A percentile compares a stretch with the other conserved stretches of the same genome.
Conservation (phyloP, 2,329 filamentous ascomycete species). For the Neonectria magnoliae region DNA sequence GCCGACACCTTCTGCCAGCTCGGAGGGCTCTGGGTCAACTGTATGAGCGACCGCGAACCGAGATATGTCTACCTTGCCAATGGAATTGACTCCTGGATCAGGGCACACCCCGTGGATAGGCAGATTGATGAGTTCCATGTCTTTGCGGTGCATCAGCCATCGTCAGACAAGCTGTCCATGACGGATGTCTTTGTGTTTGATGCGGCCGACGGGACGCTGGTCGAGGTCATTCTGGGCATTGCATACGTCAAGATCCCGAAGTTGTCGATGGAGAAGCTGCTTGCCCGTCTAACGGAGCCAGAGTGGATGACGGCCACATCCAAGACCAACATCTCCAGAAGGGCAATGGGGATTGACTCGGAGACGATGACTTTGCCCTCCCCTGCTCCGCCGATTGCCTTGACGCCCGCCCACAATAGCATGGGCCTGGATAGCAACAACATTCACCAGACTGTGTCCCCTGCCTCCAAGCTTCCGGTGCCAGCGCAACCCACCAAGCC, state of each 20-base stretch:
- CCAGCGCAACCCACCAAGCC: background rate
- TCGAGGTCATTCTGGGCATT: conserved; percentile 15
- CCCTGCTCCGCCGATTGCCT: background rate
- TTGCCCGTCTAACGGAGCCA: background rate
- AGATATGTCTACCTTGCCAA: conserved; percentile 7
- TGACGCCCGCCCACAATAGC: background rate
- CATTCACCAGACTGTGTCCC: background rate
- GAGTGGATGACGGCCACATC: background rate
- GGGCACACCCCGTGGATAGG: conserved; percentile 1
- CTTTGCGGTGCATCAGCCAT: background rate
- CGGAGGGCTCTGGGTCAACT: conserved; percentile 7
- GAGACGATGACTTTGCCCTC: background rate
- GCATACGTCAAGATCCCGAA: background rate
- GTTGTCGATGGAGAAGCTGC: background rate
- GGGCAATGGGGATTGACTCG: background rate
- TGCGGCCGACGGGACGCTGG: background rate
- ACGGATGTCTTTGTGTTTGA: conserved; percentile 16
- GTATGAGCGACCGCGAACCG: background rate
- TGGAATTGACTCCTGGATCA: conserved; percentile 1
- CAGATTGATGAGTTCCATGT: conserved; percentile 3
- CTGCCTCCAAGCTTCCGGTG: background rate
- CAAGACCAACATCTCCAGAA: background rate
- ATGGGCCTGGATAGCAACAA: background rate
- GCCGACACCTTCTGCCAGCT: conserved; percentile 11
- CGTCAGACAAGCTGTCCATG: background rate